Percentiles rank a stretch among this genome's conserved stretches.
phyloP scores from a whole-genome alignment of 2,329 filamentous ascomycete species.

The Aspergillus pseudoviridinutans region DNA sequence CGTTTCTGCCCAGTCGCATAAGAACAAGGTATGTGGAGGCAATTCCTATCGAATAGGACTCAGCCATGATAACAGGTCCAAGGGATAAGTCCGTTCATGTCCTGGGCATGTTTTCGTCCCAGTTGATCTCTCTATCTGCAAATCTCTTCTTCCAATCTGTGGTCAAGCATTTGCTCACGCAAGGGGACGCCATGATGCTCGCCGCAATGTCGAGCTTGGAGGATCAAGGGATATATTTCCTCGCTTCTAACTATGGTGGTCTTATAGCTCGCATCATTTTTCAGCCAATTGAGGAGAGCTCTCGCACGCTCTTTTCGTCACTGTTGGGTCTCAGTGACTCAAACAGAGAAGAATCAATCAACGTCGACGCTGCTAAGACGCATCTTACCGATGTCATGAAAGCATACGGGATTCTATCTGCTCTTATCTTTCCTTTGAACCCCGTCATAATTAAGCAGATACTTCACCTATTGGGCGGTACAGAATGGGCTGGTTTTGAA shows the following conservation, averaged over 20 bases:
- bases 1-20: conserved; percentile 55
- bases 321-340: conserved; percentile 53
- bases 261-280: conserved; percentile 84
- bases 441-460: conserved; percentile 71
- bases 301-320: conserved; percentile 82
- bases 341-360: conserved; percentile 12
- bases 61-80: conserved; percentile 11
- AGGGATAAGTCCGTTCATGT: conserved; percentile 45
- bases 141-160: conserved; percentile 84
- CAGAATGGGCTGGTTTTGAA: conserved; percentile 68
- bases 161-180: conserved; percentile 89
- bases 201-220: conserved; percentile 69
- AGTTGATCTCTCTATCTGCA: conserved; percentile 68
- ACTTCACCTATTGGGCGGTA: conserved; percentile 71
- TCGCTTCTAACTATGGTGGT: conserved; percentile 92
- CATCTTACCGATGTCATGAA: conserved; percentile 54
- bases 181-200: conserved; percentile 89
- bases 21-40: conserved; percentile 36
- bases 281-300: conserved; percentile 92
- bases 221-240: conserved; percentile 85
- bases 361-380: conserved; percentile 25
- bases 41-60: background rate
- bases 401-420: conserved; percentile 69
- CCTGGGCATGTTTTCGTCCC: conserved; percentile 61
- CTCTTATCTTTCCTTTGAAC: conserved; percentile 65